These are phyloP conservation scores for Rhizophora mangle DNA, from an alignment of 345 rosid species.

Conservation along the genomic window DNA sequence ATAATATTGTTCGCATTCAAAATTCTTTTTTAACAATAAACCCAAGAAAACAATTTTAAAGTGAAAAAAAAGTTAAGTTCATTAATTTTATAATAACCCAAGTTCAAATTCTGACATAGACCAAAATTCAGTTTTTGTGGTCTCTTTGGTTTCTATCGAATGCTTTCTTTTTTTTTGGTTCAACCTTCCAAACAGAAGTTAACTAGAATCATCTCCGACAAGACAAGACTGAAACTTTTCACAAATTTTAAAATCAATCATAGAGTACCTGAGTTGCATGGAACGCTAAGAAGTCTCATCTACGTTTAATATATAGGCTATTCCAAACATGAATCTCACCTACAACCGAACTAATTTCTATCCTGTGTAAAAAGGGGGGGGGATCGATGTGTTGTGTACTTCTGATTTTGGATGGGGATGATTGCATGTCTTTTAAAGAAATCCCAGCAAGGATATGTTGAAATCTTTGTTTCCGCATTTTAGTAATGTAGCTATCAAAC, in stretches of 20 bases:
- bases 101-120: conserved; percentile 3
- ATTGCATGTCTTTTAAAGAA: too few relatives aligned
- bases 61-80: background rate
- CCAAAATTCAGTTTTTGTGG: background rate
- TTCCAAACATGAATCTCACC: too few relatives aligned
- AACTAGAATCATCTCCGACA: too few relatives aligned
- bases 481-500: too few relatives aligned
- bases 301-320: too few relatives aligned
- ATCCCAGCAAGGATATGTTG: too few relatives aligned
- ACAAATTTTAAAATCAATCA: background rate
- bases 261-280: conserved; percentile 73
- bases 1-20: background rate
- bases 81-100: background rate
- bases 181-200: conserved; percentile 18
- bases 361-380: conserved; percentile 37
- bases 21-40: background rate
- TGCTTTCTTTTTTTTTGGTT: conserved; percentile 14
- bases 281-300: conserved; percentile 37
- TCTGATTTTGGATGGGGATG: too few relatives aligned
- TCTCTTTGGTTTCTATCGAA: background rate
- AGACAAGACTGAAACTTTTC: background rate
- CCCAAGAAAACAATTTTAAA: background rate
- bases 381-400: too few relatives aligned
- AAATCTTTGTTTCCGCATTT: too few relatives aligned
- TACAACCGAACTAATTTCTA: conserved; percentile 28